Base-by-base conservation (phyloP, 208 protist species). In the Porcisia deanei region DNA sequence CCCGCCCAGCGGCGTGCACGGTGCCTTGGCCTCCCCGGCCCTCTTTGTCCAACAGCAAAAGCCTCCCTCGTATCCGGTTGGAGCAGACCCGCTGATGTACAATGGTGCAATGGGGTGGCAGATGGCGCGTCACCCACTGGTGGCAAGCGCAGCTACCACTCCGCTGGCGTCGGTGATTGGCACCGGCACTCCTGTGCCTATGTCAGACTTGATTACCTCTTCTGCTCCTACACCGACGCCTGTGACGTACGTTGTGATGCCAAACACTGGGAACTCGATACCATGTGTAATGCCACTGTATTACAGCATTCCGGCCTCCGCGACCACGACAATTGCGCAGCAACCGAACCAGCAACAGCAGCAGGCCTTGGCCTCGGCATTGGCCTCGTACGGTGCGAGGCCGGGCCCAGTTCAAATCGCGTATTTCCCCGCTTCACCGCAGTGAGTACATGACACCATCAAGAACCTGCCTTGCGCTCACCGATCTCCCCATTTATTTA, bases 211-310 rank as follows among this genome's bases (percentile, higher is more conserved):
- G n/a, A 45, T 58, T 30, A 71, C 34, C 67, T 16, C 67, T 3
- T 55, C 49, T n/a, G 41, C 69, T 8, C 25, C 76, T 41, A 9
- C 61, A 7, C 39, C 76, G 9, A 22, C 68, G 43, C 18, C 75
- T 9, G 16, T 75, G 2, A 75, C 70, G 6, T 80, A 80, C 43
- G 68, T 80, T 12, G 47, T 80, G 52, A 71, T 80, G 68, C 49
- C 25, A 16, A 61, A 55, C 54, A 37, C 53, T 9, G 41, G 37
- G 18, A 45, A 45, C 43, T 45, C 52, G 22, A 59, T 80, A 30
- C 54, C 68, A 9, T 54, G 45, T 39, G 60, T 71, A 9, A 70
- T 80, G 75, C 76, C 76, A n/a, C 7, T 80, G 30, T 80, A 73
- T 53, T 80, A 80, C 61, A 41, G 55, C 37, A 37, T 80, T 45